Conservation (phyloP, 495 filamentous ascomycete species). For the Hyaloscypha bicolor region DNA sequence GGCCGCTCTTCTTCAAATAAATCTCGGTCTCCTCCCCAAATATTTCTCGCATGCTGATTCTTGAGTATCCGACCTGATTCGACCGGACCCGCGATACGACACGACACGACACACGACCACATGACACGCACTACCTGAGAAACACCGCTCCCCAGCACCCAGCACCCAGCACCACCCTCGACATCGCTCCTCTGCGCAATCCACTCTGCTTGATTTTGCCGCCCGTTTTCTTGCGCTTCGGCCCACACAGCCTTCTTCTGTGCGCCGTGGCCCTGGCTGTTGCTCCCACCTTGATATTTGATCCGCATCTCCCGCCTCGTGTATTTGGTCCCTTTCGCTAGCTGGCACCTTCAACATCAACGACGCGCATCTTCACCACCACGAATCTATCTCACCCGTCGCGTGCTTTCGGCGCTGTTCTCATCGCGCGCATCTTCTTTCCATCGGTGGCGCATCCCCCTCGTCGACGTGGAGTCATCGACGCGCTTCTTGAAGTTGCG, state of each 20-base stretch:
- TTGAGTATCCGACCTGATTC: too few species aligned
- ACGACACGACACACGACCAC: too few species aligned
- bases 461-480: not conserved
- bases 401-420: not conserved
- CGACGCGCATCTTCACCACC: constrained; percentile 7
- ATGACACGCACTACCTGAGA: too few species aligned
- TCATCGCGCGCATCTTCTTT: constrained; percentile 2
- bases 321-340: constrained; percentile 26
- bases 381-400: not conserved
- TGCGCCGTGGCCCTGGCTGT: not conserved
- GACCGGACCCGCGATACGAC: too few species aligned
- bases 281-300: not conserved
- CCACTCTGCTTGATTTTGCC: not conserved
- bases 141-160: not conserved
- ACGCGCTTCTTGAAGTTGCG: constrained; percentile 16
- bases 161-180: not conserved
- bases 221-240: not conserved
- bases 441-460: not conserved
- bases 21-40: too few species aligned
- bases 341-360: constrained; percentile 12
- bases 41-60: too few species aligned
- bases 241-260: not conserved
- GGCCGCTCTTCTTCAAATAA: too few species aligned
- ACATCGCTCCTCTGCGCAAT: not conserved
- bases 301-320: constrained; percentile 6